A percentile compares a stretch with the other conserved stretches of the same genome.
Conservation (phyloP, 2,329 filamentous ascomycete species). For the Hymenoscyphus occultus region DNA sequence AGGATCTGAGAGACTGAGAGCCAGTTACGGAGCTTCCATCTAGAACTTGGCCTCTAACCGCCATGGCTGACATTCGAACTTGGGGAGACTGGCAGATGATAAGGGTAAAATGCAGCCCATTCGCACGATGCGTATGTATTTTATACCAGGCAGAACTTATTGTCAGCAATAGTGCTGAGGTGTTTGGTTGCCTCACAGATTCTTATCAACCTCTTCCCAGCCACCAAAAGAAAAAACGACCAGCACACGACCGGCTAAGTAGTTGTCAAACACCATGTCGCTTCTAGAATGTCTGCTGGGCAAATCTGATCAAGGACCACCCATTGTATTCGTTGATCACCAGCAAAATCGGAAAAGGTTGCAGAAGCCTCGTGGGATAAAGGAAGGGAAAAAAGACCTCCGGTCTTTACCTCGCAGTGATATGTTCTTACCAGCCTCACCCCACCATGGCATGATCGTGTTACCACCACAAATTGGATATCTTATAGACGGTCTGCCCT, state of each 20-base stretch:
- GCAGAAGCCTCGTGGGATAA: constrained; percentile 3
- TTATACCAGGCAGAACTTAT: neutral
- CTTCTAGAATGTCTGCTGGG: neutral
- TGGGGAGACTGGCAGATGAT: neutral
- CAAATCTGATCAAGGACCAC: neutral
- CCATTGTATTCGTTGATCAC: neutral
- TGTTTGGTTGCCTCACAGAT: neutral
- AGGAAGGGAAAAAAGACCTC: neutral
- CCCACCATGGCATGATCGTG: neutral
- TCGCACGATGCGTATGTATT: neutral
- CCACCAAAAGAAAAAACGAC: neutral
- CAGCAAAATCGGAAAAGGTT: neutral
- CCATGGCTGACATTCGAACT: neutral
- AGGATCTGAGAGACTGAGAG: neutral
- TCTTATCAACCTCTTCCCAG: neutral
- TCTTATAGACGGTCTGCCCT: neutral
- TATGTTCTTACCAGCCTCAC: constrained; percentile 10
- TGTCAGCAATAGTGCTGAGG: neutral
- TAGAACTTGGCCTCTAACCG: neutral
- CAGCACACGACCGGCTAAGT: neutral
- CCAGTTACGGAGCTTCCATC: neutral
- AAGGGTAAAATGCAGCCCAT: neutral
- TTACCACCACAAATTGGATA: constrained; percentile 7
- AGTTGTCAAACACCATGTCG: constrained; percentile 2
- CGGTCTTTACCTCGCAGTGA: constrained; percentile 14